phyloP scores from a whole-genome alignment of 2,329 filamentous ascomycete genomes.

The Microdochium trichocladiopsis region DNA sequence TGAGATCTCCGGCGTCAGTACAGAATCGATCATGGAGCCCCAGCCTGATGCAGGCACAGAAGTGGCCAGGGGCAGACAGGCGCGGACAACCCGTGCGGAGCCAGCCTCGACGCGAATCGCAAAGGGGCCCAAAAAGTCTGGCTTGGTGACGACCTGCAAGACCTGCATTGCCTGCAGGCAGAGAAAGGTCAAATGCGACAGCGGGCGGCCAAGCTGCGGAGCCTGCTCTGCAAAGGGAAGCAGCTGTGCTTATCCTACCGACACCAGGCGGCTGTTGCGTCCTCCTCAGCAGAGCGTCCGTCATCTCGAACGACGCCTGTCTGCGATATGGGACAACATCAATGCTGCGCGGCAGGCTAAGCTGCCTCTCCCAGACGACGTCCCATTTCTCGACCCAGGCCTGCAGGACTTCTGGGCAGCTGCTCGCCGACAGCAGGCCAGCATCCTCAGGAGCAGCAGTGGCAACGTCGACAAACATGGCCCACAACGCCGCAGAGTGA shows the following conservation, averaged over 20 bases:
- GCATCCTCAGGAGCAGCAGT: neutral
- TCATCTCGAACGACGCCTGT: slow-evolving; percentile 20
- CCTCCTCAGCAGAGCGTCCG: slow-evolving; percentile 21
- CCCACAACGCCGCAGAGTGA: too few relatives aligned
- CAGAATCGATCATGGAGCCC: too few relatives aligned
- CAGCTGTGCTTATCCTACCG: slow-evolving; percentile 23
- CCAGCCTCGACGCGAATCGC: neutral
- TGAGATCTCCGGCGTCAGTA: too few relatives aligned
- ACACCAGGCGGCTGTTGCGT: slow-evolving; percentile 21
- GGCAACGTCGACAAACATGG: too few relatives aligned
- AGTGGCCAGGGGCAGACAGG: neutral
- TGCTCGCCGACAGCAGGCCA: neutral
- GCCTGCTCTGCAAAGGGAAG: slow-evolving; percentile 19
- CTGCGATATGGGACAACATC: slow-evolving; percentile 24
- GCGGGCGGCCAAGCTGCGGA: slow-evolving; percentile 21
- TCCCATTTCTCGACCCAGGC: neutral
- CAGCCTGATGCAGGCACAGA: too few relatives aligned
- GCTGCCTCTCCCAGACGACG: neutral
- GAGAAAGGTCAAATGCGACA: slow-evolving; percentile 27
- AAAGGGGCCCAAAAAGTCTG: neutral
- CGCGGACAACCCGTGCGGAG: neutral
- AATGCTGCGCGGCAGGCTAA: slow-evolving; percentile 15
- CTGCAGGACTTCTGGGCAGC: neutral
- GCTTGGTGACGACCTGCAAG: slow-evolving; percentile 15
- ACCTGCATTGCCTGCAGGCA: slow-evolving; percentile 26